phyloP scores from a whole-genome alignment of 805 yeast species.

The Pichia phayaonensis region DNA sequence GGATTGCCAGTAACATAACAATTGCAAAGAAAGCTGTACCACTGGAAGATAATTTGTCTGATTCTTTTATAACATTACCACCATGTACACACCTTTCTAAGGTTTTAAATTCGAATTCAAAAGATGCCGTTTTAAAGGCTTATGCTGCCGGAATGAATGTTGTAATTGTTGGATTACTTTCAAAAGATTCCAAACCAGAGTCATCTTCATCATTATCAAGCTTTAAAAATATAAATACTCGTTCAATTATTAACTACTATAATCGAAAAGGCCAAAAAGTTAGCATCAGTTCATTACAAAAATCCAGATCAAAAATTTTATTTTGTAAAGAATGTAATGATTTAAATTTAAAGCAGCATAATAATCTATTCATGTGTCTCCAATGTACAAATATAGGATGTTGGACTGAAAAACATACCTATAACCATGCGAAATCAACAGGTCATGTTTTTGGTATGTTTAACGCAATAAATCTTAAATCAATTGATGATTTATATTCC shows the following conservation, averaged over 20 bases:
- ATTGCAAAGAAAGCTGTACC: not conserved
- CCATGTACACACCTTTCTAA: slow-evolving; percentile 44
- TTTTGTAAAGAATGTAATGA: slow-evolving; percentile 44
- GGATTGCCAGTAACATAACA: not conserved
- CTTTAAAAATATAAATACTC: not conserved
- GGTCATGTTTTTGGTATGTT: slow-evolving; percentile 47
- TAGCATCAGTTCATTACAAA: slow-evolving; percentile 32
- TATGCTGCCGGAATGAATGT: slow-evolving; percentile 46
- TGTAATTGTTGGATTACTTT: slow-evolving; percentile 19
- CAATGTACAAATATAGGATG: slow-evolving; percentile 79
- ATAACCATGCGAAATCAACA: slow-evolving; percentile 36
- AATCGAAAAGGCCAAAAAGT: slow-evolving; percentile 32
- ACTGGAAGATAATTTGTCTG: not conserved
- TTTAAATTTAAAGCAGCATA: slow-evolving; percentile 7
- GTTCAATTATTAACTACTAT: slow-evolving; percentile 8
- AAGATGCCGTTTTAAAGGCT: slow-evolving; percentile 40
- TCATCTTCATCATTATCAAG: not conserved
- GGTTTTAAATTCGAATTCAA: slow-evolving; percentile 42
- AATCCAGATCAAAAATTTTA: slow-evolving; percentile 36
- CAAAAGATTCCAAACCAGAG: not conserved
- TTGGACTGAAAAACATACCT: slow-evolving; percentile 40
- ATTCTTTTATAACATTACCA: slow-evolving; percentile 28
- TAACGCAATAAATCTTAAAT: not conserved
- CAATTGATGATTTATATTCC: not conserved
- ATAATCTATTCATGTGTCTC: slow-evolving; percentile 48